These are phyloP conservation scores for Phytophthora litchii DNA, from an alignment of 352 stramenopile genomes.

Conservation along the genomic window DNA sequence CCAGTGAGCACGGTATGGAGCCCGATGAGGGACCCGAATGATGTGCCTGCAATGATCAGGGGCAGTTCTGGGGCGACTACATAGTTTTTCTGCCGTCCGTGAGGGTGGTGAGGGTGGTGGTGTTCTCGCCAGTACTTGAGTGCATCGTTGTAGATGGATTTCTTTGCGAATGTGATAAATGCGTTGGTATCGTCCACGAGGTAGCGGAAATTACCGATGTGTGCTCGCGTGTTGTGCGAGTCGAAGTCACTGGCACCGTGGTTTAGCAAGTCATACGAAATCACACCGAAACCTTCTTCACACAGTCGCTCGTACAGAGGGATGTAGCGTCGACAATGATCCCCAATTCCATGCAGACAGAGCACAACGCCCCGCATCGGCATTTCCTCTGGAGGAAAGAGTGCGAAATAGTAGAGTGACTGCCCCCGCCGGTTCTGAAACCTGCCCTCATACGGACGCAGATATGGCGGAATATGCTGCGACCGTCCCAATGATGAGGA, in stretches of 20 bases:
- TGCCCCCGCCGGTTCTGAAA: conserved; percentile 50
- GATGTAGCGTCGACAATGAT: conserved; percentile 55
- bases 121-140: conserved; percentile 37
- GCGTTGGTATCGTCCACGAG: conserved; percentile 47
- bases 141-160: conserved; percentile 23
- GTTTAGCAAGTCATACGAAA: conserved; percentile 58
- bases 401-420: conserved; percentile 50
- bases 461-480: conserved; percentile 25
- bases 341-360: conserved; percentile 58
- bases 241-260: conserved; percentile 54
- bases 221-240: conserved; percentile 30
- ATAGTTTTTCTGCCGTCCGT: conserved; percentile 15
- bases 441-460: conserved; percentile 38
- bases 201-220: conserved; percentile 37
- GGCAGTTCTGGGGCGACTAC: conserved; percentile 20
- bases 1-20: conserved; percentile 57
- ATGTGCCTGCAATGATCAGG: conserved; percentile 60
- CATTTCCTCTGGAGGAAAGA: conserved; percentile 44
- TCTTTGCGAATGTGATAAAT: conserved; percentile 44
- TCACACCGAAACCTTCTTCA: conserved; percentile 48
- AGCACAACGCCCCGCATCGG: conserved; percentile 51
- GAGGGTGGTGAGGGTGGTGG: conserved; percentile 34
- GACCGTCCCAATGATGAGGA: conserved; percentile 17
- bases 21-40: conserved; percentile 61
- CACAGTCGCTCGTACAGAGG: conserved; percentile 53